Percentiles rank a stretch among this genome's conserved stretches.
Evolutionary conservation across 2,329 filamentous ascomycete genomes (phyloP).

Genomic region (Neurospora crassa): DNA sequence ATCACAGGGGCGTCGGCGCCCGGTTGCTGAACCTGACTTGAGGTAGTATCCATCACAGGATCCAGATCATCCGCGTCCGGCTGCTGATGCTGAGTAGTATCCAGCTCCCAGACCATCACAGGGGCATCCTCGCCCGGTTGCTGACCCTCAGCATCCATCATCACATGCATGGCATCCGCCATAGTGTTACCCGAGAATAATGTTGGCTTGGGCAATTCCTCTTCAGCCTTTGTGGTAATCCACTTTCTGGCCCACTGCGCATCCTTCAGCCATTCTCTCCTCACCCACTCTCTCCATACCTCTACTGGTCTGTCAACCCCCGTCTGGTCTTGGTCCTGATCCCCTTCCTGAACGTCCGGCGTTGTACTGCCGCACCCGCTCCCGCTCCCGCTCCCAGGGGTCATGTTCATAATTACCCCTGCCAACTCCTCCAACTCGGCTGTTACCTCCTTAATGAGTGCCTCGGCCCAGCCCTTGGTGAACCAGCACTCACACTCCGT

Average conservation of each 20-base stretch:
- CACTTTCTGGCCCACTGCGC: conserved; percentile 14
- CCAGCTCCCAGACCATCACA: too few relatives aligned
- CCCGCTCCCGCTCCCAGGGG: not conserved
- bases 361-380: not conserved
- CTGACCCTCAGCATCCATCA: not conserved
- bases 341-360: not conserved
- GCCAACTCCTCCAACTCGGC: not conserved
- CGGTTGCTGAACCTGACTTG: not conserved
- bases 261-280: conserved; percentile 10
- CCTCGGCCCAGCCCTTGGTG: conserved; percentile 12
- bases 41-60: too few relatives aligned
- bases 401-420: not conserved
- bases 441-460: conserved; percentile 13
- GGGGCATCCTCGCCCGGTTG: not conserved
- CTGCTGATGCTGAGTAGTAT: too few relatives aligned
- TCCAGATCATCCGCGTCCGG: not conserved
- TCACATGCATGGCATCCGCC: not conserved
- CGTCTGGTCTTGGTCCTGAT: not conserved
- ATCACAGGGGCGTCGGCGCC: not conserved
- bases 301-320: not conserved
- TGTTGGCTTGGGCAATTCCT: not conserved
- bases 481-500: conserved; percentile 15
- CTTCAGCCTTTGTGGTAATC: conserved; percentile 2
- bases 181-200: not conserved
- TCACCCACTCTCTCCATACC: not conserved